Percentiles rank a stretch among this genome's conserved stretches.
phyloP scores from a whole-genome alignment of 139 green algal species.

The Yamagishiella unicocca region DNA sequence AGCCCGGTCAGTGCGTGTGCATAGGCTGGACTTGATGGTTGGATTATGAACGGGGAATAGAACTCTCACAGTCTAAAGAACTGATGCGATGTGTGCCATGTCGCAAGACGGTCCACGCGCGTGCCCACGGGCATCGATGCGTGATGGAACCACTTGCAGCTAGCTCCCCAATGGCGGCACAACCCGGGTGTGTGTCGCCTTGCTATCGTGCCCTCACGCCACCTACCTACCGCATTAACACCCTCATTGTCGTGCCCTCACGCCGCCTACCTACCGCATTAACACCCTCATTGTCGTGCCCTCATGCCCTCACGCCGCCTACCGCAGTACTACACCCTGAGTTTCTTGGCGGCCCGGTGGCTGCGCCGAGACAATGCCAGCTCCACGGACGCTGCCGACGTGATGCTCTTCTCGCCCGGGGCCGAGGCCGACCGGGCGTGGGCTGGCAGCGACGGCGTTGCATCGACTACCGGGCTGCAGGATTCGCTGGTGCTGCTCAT shows the following conservation, averaged over 20 bases:
- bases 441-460: not conserved
- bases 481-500: not conserved
- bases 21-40: no score
- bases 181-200: no score
- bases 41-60: no score
- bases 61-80: no score
- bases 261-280: not conserved
- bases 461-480: not conserved
- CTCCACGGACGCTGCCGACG: not conserved
- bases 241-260: not conserved
- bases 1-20: not conserved
- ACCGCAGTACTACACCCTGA: conserved; percentile 2
- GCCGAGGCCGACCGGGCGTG: not conserved
- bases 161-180: no score
- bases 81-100: no score
- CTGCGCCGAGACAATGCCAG: not conserved
- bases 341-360: not conserved
- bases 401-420: not conserved
- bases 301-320: no score
- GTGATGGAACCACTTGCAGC: no score
- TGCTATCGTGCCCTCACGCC: no score
- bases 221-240: not conserved
- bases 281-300: no score
- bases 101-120: no score
- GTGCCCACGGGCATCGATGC: no score